These are phyloP conservation scores for Cyamopsis tetragonoloba DNA, from an alignment of 306 rosid species.

Conservation along the genomic window DNA sequence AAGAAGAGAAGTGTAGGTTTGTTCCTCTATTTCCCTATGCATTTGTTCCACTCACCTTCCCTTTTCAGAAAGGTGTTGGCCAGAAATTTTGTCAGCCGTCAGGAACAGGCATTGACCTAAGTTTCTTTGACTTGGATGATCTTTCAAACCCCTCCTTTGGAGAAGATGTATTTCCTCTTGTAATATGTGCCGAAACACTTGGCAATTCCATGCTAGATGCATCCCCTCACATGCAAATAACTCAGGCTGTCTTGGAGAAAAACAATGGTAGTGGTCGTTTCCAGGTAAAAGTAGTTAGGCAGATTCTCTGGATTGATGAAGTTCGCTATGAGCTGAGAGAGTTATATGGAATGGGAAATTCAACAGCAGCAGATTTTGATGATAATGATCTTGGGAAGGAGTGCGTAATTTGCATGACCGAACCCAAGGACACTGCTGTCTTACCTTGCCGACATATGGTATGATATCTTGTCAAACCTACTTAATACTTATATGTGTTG, in stretches of 20 bases:
- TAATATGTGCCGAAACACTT: conserved; percentile 83
- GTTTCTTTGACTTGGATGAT: conserved; percentile 87
- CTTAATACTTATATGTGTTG: conserved; percentile 4
- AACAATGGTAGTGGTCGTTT: conserved; percentile 44
- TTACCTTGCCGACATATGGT: conserved; percentile 97
- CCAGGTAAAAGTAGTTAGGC: conserved; percentile 73
- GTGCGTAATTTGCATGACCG: conserved; percentile 96
- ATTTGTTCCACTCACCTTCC: conserved; percentile 57
- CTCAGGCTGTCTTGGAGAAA: conserved; percentile 84
- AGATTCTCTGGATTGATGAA: conserved; percentile 80
- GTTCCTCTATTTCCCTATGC: conserved; percentile 63
- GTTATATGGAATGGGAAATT: conserved; percentile 77
- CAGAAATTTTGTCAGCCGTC: conserved; percentile 76
- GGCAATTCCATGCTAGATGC: conserved; percentile 32
- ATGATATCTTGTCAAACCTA: conserved; percentile 25
- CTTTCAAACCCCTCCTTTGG: conserved; percentile 70
- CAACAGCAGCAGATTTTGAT: conserved; percentile 53
- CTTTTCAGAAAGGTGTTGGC: conserved; percentile 74
- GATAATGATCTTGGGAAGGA: conserved; percentile 72
- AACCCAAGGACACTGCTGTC: conserved; percentile 82
- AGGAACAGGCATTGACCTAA: conserved; percentile 90
- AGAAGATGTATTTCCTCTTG: conserved; percentile 78
- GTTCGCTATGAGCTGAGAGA: conserved; percentile 83
- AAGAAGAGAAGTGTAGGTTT: conserved; percentile 72
- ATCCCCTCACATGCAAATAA: conserved; percentile 74